phyloP scores from a whole-genome alignment of 2,329 filamentous ascomycete species.

The Herpotrichia juniperi region DNA sequence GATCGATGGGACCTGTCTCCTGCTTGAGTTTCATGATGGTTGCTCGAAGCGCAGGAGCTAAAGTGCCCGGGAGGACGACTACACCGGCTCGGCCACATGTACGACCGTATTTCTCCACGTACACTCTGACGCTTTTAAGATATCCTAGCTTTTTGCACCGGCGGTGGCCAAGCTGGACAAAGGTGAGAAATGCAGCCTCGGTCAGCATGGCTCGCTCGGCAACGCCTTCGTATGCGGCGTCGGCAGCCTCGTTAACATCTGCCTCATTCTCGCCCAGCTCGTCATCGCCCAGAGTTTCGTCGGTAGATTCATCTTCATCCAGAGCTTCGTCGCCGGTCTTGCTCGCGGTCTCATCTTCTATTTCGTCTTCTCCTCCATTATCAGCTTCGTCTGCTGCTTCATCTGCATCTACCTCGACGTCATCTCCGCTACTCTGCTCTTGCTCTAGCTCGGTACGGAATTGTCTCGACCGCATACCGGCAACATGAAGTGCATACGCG shows the following conservation, averaged over 20 bases:
- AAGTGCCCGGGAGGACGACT: too few species aligned
- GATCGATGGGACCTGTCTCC: too few species aligned
- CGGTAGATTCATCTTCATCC: slow-evolving; percentile 1
- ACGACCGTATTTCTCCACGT: neutral
- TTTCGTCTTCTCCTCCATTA: neutral
- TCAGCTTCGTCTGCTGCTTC: too few species aligned
- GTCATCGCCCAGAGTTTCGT: too few species aligned
- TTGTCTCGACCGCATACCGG: neutral
- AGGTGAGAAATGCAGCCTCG: neutral
- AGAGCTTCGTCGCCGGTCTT: neutral
- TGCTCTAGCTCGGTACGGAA: neutral
- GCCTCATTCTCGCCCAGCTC: too few species aligned
- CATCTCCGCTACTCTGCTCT: neutral
- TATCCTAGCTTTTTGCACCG: neutral
- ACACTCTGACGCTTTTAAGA: neutral
- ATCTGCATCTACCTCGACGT: neutral
- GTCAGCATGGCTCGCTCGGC: neutral
- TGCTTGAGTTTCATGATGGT: too few species aligned
- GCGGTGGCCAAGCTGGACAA: neutral
- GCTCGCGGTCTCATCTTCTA: neutral
- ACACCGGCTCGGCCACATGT: neutral
- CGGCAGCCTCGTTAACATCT: neutral
- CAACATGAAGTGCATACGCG: neutral
- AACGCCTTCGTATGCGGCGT: neutral
- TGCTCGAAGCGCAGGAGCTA: too few species aligned